Evolutionary conservation across 2,329 filamentous ascomycete species (phyloP).

Genomic region (Pestalotiopsis sp.): DNA sequence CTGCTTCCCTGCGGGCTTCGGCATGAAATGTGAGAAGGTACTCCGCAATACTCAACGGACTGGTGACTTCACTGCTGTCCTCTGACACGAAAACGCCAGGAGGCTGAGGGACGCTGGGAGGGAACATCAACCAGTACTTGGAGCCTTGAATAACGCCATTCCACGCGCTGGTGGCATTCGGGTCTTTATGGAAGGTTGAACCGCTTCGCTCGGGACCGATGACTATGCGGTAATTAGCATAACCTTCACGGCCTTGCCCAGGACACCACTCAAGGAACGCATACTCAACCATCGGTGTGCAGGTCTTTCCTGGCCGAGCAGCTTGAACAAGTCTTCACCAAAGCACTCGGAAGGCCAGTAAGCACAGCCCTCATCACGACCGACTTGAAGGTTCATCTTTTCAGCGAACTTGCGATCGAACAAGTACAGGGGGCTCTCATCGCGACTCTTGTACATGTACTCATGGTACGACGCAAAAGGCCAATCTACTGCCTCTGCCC

Average conservation of each 20-base stretch:
- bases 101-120: constrained; percentile 68
- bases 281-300: constrained; percentile 83
- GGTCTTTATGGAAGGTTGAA: constrained; percentile 91
- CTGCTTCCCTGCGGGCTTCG: constrained; percentile 74
- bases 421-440: constrained; percentile 90
- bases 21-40: constrained; percentile 90
- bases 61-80: constrained; percentile 91
- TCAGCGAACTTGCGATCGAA: constrained; percentile 87
- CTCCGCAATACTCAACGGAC: constrained; percentile 93
- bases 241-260: neutral
- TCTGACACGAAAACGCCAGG: constrained; percentile 89
- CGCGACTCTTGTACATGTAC: constrained; percentile 79
- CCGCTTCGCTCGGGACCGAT: constrained; percentile 85
- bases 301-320: constrained; percentile 77
- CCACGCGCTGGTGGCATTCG: constrained; percentile 80
- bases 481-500: constrained; percentile 95
- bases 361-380: constrained; percentile 48
- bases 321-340: constrained; percentile 81
- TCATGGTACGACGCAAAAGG: constrained; percentile 75
- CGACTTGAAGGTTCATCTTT: constrained; percentile 77
- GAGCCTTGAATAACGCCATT: constrained; percentile 88
- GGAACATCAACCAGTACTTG: constrained; percentile 99
- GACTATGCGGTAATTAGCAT: constrained; percentile 38
- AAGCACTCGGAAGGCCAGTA: constrained; percentile 88
- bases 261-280: neutral